Evolutionary conservation across 306 rosid genomes (phyloP).

Genomic region (Styphnolobium japonicum): DNA sequence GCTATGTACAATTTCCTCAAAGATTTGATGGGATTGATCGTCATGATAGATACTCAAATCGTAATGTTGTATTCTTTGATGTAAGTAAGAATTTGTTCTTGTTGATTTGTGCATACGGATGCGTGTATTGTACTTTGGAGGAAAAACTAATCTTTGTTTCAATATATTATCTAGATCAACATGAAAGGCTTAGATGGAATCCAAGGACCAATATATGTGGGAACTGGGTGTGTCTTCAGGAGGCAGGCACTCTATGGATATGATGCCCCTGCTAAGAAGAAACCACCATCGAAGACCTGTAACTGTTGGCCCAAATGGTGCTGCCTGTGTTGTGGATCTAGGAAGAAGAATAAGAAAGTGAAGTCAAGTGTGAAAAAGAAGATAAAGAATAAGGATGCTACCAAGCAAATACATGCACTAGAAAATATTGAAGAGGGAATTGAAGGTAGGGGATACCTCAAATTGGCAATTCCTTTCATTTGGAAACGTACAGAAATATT

Average conservation of each 20-base stretch:
- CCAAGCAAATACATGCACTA: conserved; percentile 64
- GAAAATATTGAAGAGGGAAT: conserved; percentile 74
- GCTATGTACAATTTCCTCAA: conserved; percentile 93
- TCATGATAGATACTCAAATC: conserved; percentile 89
- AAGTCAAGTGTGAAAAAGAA: conserved; percentile 55
- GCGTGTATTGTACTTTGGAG: not conserved
- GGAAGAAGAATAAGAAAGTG: conserved; percentile 62
- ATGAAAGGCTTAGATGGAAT: conserved; percentile 97
- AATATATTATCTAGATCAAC: conserved; percentile 55
- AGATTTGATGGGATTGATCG: conserved; percentile 94
- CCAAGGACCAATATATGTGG: conserved; percentile 95
- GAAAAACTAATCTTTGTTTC: conserved; percentile 23
- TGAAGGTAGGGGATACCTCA: conserved; percentile 56
- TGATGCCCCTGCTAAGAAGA: conserved; percentile 85
- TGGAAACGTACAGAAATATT: not conserved
- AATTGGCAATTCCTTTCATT: not conserved
- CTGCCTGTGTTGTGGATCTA: conserved; percentile 63
- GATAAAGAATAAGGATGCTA: conserved; percentile 50
- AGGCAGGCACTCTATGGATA: conserved; percentile 93
- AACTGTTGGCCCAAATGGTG: conserved; percentile 94
- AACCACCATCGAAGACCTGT: conserved; percentile 69
- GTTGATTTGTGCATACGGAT: not conserved
- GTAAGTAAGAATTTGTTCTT: conserved; percentile 43
- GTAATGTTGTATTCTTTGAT: conserved; percentile 91
- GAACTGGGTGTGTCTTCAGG: conserved; percentile 93